Evolutionary conservation across 805 yeast species (phyloP).

Genomic region (Ogataea saltuana): DNA sequence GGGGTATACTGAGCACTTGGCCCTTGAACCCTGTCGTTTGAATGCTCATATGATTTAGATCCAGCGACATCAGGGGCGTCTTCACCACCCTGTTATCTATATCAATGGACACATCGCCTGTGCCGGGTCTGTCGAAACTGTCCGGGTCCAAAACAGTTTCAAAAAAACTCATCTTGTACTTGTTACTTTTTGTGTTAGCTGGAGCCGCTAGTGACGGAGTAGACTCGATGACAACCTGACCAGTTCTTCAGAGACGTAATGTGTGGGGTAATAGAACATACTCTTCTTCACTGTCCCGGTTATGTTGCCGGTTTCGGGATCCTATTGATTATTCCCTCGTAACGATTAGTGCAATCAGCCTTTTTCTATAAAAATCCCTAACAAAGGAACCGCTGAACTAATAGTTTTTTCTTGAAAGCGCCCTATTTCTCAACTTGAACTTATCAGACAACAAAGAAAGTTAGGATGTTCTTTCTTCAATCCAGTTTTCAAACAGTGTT

Average conservation of each 20-base stretch:
- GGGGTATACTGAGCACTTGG: constrained; percentile 15
- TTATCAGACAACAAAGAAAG: neutral
- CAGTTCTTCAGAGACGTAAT: neutral
- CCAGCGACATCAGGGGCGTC: constrained; percentile 21
- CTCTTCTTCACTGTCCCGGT: neutral
- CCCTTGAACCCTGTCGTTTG: constrained; percentile 17
- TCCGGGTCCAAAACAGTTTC: constrained; percentile 21
- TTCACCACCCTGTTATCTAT: constrained; percentile 16
- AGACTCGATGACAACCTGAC: neutral
- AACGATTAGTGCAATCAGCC: neutral
- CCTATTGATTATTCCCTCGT: no score
- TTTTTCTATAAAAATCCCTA: constrained; percentile 2
- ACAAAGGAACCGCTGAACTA: constrained; percentile 7
- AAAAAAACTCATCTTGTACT: constrained; percentile 18
- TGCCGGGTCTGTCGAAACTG: constrained; percentile 18
- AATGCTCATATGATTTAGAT: constrained; percentile 20
- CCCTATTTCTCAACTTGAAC: neutral
- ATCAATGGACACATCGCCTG: constrained; percentile 22
- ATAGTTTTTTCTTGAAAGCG: neutral
- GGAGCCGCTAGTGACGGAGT: neutral
- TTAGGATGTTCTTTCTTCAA: neutral
- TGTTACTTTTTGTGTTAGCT: constrained; percentile 3
- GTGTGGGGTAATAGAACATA: constrained; percentile 2
- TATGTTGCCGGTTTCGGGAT: no score
- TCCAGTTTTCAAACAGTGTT: neutral